A percentile compares a stretch with the other conserved stretches of the same genome.
Conservation (phyloP, 306 rosid genomes). For the Argentina anserina region DNA sequence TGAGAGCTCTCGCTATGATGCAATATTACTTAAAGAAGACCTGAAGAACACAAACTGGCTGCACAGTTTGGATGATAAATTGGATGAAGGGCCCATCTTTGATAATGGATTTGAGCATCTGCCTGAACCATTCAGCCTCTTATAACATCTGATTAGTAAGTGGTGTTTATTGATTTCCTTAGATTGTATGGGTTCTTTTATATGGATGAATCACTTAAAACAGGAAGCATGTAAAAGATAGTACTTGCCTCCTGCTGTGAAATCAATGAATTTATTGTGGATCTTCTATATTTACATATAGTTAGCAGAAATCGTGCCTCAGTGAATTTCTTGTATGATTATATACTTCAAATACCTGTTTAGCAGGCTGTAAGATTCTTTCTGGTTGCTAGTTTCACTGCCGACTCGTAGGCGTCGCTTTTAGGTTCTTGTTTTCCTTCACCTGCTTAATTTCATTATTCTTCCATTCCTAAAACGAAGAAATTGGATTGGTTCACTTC, state of each 20-base stretch:
- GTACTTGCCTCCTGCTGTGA: slow-evolving; percentile 30
- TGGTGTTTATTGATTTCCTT: slow-evolving; percentile 32
- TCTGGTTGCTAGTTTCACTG: not conserved
- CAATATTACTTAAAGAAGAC: slow-evolving; percentile 88
- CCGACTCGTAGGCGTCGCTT: not conserved
- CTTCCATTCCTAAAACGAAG: not conserved
- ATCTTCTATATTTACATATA: slow-evolving; percentile 19
- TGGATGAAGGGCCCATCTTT: slow-evolving; percentile 69
- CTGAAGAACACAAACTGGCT: slow-evolving; percentile 86
- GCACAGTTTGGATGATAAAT: slow-evolving; percentile 69
- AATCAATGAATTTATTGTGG: slow-evolving; percentile 32
- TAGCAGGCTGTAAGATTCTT: not conserved
- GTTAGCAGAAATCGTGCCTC: not conserved
- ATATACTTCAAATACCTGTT: not conserved
- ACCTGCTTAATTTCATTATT: not conserved
- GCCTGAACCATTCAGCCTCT: slow-evolving; percentile 92
- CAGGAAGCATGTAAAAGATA: slow-evolving; percentile 42
- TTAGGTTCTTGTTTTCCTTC: not conserved
- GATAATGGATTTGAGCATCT: slow-evolving; percentile 83
- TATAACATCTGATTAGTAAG: slow-evolving; percentile 37
- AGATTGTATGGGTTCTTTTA: slow-evolving; percentile 27
- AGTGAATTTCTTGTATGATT: not conserved
- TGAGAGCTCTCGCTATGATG: slow-evolving; percentile 91
- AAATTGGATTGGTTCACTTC: not conserved
- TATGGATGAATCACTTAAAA: slow-evolving; percentile 39